These are phyloP conservation scores for Eimeria sp. DNA, from an alignment of 169 alveolate genomes.

Conservation along the genomic window DNA sequence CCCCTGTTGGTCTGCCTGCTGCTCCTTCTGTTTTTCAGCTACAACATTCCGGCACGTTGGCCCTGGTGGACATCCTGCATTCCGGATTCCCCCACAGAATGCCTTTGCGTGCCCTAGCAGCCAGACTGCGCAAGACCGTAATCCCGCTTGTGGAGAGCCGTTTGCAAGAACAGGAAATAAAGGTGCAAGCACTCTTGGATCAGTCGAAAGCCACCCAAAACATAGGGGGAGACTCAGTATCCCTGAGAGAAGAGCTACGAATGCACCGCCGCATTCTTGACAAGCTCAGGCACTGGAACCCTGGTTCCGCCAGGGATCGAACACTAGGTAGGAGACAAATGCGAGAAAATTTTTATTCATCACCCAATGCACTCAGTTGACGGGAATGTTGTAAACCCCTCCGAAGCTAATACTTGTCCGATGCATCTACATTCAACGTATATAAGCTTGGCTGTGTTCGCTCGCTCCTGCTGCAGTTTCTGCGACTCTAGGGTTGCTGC, in stretches of 20 bases:
- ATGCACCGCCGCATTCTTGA: neutral
- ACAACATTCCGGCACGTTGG: constrained; percentile 68
- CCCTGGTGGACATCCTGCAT: constrained; percentile 52
- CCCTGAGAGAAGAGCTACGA: too few relatives aligned
- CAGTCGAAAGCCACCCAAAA: too few relatives aligned
- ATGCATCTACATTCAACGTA: too few relatives aligned
- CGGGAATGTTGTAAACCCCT: too few relatives aligned
- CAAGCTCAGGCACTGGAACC: constrained; percentile 9
- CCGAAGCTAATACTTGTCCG: too few relatives aligned
- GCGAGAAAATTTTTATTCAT: too few relatives aligned
- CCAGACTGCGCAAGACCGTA: neutral
- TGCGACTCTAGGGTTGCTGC: constrained; percentile 33
- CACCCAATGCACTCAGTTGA: neutral
- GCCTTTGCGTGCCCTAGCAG: constrained; percentile 36
- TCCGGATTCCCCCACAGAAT: constrained; percentile 64
- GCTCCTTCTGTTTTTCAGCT: constrained; percentile 3
- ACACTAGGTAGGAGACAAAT: neutral
- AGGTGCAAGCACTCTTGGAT: neutral
- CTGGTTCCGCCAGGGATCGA: constrained; percentile 8
- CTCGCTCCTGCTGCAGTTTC: constrained; percentile 15
- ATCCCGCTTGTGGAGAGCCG: neutral
- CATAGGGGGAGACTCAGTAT: too few relatives aligned
- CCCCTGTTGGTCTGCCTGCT: too few relatives aligned
- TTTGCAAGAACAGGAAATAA: neutral
- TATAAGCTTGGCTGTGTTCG: too few relatives aligned